Base-by-base conservation (phyloP, 768 basidiomycete species). In the Porpolomopsis calyptriformis region DNA sequence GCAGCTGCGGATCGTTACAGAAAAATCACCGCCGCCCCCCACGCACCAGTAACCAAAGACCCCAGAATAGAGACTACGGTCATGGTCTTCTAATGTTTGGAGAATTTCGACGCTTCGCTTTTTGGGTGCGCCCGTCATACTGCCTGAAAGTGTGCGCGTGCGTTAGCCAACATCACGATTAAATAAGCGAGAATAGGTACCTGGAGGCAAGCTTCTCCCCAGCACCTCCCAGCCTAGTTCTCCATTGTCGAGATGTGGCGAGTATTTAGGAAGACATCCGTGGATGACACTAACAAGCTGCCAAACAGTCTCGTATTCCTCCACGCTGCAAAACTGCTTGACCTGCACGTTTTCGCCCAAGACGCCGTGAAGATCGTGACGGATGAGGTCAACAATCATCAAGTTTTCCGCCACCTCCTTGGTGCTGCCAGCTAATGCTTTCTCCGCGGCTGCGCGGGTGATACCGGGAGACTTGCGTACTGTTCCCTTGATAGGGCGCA, bases 61-160 rank as follows among this genome's bases (percentile, higher is more conserved):
- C 25, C 93, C 92, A 16, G 93, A 96, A 59, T 98, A 98, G 14
- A 92, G 67, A 22, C 80, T 75, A 23, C 93, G 76, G 39, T 81
- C 74, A 34, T 71, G 60, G 38, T 72, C 74, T 61, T 97, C 93
- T 2, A 96, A 72, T 0, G 68, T 69, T 50, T 87, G 85, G 6
- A 98, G 71, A 27, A 98, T 82, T 62, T 96, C 86, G 6, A 96
- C 82, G 46, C 86, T 89, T 25, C 93, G 81, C 55, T 94, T 84
- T 67, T 97, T 98, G 0, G 93, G 93, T 0, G 93, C 93, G 27
- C 93, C 93, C 2, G 93, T 97, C 93, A 98, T 98, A 49, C 89
- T 92, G 1, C 91, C 90, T 92, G 49, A 2, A 46, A 39, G n/a
- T 36, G 27, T 4, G 23, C 37, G 16, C 5, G 14, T 40, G 42